Base-by-base conservation (phyloP, 371 early-diverging fungal genomes). In the Phascolomyces articulosus region DNA sequence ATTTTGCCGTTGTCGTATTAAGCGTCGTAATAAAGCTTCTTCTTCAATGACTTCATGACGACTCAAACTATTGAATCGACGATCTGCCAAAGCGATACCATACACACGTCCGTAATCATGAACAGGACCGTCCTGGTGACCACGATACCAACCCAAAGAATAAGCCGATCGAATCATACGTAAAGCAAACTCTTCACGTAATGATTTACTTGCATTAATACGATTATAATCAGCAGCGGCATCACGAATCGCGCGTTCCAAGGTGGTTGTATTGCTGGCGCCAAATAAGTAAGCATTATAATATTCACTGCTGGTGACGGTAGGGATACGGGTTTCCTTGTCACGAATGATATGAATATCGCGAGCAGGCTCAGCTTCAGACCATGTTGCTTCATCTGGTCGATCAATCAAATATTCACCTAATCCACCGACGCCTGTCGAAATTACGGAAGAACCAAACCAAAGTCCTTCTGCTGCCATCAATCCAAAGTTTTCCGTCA, bases 381-480 rank as follows among this genome's bases (percentile, higher is more conserved):
- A 31, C 20, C 66, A 65, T 2, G 63, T 61, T 15, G 68, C 69
- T 24, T 18, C 51, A 4, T 28, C 27, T 55, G 71, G 62, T 65
- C 85, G 78, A 58, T 87, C 86, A 2, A 85, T 71, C 56, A 89
- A 60, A 58, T 87, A 86, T 48, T 89, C 89, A 4, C 69, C 68
- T 11, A 87, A 58, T 4, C 84, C 88, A 21, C 88, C 87, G 18
- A 76, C 79, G 23, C 87, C 86, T 0, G 85, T 82, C 0, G 86
- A 86, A 34, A 89, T 82, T 11, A 89, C 80, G 3, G 85, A 67
- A 0, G 85, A 73, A 11, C 90, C 90, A 77, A 87, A 87, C 38
- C 85, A 64, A 16, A 89, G 66, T 0, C 90, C 90, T 60, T 89
- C 87, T 0, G 78, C 90, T 9, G 90, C 90, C 10, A 86, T 78